Conservation (phyloP, 768 basidiomycete genomes). For the Trametes punicea region DNA sequence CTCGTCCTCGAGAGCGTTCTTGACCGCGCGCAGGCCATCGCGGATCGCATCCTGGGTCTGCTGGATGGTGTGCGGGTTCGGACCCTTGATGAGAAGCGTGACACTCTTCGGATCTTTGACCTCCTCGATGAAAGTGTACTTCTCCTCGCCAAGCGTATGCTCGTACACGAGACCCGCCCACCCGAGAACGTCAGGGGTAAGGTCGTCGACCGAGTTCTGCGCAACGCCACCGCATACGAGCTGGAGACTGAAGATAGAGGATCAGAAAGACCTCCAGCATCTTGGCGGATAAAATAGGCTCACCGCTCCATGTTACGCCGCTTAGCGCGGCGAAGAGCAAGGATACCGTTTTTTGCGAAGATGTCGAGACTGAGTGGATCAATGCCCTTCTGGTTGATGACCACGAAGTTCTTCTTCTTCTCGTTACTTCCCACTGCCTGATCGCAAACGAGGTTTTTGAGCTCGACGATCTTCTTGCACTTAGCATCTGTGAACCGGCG, state of each 20-base stretch:
- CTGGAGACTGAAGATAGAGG: slow-evolving; percentile 59
- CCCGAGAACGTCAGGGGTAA: slow-evolving; percentile 86
- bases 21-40: slow-evolving; percentile 93
- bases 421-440: slow-evolving; percentile 80
- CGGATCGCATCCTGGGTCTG: slow-evolving; percentile 98
- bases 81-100: slow-evolving; percentile 95
- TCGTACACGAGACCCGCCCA: slow-evolving; percentile 99
- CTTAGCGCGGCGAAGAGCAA: slow-evolving; percentile 93
- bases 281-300: slow-evolving; percentile 7
- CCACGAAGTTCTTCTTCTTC: slow-evolving; percentile 83
- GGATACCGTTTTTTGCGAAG: slow-evolving; percentile 92
- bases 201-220: slow-evolving; percentile 97
- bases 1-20: slow-evolving; percentile 93
- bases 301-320: slow-evolving; percentile 98
- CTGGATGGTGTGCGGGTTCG: slow-evolving; percentile 92
- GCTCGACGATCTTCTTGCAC: slow-evolving; percentile 92
- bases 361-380: slow-evolving; percentile 96
- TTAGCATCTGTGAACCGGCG: slow-evolving; percentile 91
- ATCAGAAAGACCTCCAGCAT: slow-evolving; percentile 4
- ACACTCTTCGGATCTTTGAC: slow-evolving; percentile 94
- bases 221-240: slow-evolving; percentile 92
- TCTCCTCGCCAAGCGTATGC: slow-evolving; percentile 98
- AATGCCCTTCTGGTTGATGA: slow-evolving; percentile 99
- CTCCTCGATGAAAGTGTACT: slow-evolving; percentile 96
- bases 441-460: slow-evolving; percentile 96